Evolutionary conservation across 2,329 filamentous ascomycete species (phyloP), one percentile per base, ranked within the genome.

Genomic region (Colletotrichum lentis): DNA sequence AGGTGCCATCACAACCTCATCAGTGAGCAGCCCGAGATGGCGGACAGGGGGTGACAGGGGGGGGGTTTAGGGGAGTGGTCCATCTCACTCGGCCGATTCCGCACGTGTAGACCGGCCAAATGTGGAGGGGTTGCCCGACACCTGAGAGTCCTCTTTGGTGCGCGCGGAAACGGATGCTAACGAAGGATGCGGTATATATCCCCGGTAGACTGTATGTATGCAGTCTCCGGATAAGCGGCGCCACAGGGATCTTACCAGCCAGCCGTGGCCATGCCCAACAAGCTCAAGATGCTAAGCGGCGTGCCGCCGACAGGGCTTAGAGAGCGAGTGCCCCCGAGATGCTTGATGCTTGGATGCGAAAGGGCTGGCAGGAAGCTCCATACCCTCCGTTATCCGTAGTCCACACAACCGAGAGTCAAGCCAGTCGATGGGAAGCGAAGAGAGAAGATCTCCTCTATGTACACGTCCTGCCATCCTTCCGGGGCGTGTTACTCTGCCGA

Each of bases 61-160:
- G 31, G 27, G 6, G 31, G 27, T 6, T 31, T 1, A 8, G 27
- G 27, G 6, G 27, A 10, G 27, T 31, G 41, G 49, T n/a, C 14
- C 43, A 37, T 43, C 55, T 60, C 31, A 35, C 31, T 35, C 55
- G 56, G 66, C 50, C 66, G 27, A 55, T 52, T 56, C 66, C 55
- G 66, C 66, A 66, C 66, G 66, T 68, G 66, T 65, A 53, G 49
- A 16, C 49, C 24, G 55, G 27, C 24, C 22, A 39, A 31, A 5
- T 37, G 31, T 62, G 31, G 31, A 24, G 31, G 62, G 62, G 47
- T 68, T 20, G 31, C 27, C 24, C 20, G 31, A 54, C 18, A 16
- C 20, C 11, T 6, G 5, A n/a, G 27, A 24, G 11, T 27, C 31
- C 8, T n/a, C 3, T 27, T 27, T 4, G 18, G 10, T 44, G 63